phyloP scores from a whole-genome alignment of 2,329 filamentous ascomycete genomes.

The Ophiostoma populinum region DNA sequence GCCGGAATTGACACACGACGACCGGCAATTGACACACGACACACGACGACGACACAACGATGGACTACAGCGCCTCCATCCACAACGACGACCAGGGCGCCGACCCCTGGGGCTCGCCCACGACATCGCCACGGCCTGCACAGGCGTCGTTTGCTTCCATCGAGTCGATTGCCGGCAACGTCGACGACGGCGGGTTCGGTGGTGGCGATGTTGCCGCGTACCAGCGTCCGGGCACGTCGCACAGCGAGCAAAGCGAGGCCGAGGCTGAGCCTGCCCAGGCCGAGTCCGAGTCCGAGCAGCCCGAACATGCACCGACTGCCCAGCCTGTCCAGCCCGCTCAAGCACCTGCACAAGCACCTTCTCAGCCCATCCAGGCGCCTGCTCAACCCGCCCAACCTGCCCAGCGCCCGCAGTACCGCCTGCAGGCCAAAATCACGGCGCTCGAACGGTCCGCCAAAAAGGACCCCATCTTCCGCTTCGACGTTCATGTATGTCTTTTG shows the following conservation, averaged over 20 bases:
- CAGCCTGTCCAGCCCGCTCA: not conserved
- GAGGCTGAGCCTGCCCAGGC: conserved; percentile 15
- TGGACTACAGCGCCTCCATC: conserved; percentile 43
- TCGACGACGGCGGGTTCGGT: conserved; percentile 21
- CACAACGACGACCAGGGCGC: conserved; percentile 35
- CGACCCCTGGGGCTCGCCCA: conserved; percentile 38
- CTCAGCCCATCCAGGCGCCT: conserved; percentile 16
- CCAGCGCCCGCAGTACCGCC: conserved; percentile 55
- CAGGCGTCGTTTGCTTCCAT: conserved; percentile 23
- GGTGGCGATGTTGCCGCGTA: conserved; percentile 22
- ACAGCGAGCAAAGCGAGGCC: conserved; percentile 27
- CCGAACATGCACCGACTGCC: conserved; percentile 3
- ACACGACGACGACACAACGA: no score
- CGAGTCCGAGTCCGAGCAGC: conserved; percentile 14
- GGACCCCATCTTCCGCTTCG: conserved; percentile 85
- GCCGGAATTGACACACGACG: not conserved
- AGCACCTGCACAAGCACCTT: conserved; percentile 26
- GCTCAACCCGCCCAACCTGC: conserved; percentile 35
- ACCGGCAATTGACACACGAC: not conserved
- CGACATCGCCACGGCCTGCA: conserved; percentile 30
- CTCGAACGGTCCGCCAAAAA: conserved; percentile 89
- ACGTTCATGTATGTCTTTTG: conserved; percentile 62
- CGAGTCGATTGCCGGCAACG: conserved; percentile 17
- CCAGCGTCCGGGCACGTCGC: conserved; percentile 28
- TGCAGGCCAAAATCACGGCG: conserved; percentile 89